phyloP scores from a whole-genome alignment of 2,329 filamentous ascomycete genomes.

The Nigrograna mackinnonii region DNA sequence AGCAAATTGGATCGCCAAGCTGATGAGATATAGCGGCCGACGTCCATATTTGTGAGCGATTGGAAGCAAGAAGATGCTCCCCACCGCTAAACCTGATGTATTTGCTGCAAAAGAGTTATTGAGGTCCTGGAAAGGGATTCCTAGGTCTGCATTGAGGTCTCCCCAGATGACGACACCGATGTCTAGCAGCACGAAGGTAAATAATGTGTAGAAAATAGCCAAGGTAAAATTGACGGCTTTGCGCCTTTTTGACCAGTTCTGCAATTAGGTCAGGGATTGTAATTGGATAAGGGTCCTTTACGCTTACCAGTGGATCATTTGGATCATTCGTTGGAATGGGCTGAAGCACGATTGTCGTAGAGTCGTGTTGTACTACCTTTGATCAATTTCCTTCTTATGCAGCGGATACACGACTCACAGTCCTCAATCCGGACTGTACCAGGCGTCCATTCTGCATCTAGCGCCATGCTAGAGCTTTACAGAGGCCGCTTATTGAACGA shows the following conservation, averaged over 20 bases:
- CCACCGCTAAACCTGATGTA: slow-evolving; percentile 47
- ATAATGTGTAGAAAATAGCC: slow-evolving; percentile 46
- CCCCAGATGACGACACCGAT: slow-evolving; percentile 49
- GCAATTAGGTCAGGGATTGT: background rate
- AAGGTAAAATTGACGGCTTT: slow-evolving; percentile 49
- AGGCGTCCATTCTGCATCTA: no score
- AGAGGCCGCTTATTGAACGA: no score
- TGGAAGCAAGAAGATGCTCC: slow-evolving; percentile 48
- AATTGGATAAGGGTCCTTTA: background rate
- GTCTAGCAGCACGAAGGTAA: slow-evolving; percentile 48
- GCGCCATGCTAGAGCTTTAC: no score
- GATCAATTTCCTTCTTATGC: no score
- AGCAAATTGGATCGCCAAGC: slow-evolving; percentile 41
- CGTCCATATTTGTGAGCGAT: slow-evolving; percentile 53
- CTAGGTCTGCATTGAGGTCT: slow-evolving; percentile 46
- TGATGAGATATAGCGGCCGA: slow-evolving; percentile 51
- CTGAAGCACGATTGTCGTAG: background rate
- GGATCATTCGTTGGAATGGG: background rate
- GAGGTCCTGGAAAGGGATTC: slow-evolving; percentile 44
- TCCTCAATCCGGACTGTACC: no score
- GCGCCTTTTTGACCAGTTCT: slow-evolving; percentile 48
- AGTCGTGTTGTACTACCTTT: no score
- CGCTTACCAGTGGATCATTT: background rate
- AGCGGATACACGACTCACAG: no score
- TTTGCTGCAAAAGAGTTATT: slow-evolving; percentile 52